Conservation (phyloP, 1,284 basidiomycete species). For the Dichomitus squalens region DNA sequence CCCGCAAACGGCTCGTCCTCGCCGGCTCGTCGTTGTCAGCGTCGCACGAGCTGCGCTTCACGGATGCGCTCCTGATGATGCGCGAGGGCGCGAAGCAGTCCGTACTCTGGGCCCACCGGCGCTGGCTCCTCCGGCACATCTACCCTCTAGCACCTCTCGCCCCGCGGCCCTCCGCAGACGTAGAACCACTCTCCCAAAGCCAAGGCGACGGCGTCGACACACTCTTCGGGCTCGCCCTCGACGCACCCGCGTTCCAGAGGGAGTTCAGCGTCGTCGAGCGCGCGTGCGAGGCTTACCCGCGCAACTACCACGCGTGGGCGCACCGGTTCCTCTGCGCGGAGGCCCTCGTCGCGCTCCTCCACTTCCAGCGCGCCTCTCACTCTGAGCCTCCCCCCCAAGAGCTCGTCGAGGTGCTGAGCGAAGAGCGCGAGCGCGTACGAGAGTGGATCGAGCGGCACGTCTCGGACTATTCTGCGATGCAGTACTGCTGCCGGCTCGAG, state of each 20-base stretch:
- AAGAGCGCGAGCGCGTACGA: slow-evolving; percentile 40
- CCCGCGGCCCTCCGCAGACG: background rate
- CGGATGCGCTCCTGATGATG: slow-evolving; percentile 48
- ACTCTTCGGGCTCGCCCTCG: slow-evolving; percentile 23
- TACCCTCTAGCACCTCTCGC: background rate
- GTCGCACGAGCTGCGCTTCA: slow-evolving; percentile 49
- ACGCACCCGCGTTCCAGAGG: slow-evolving; percentile 34
- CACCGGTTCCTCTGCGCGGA: slow-evolving; percentile 54
- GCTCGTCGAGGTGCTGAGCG: slow-evolving; percentile 33
- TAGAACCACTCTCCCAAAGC: background rate
- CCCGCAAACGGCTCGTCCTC: slow-evolving; percentile 52
- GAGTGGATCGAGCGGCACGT: slow-evolving; percentile 62
- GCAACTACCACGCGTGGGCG: slow-evolving; percentile 71
- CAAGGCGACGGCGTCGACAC: slow-evolving; percentile 9
- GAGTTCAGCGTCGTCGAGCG: slow-evolving; percentile 49
- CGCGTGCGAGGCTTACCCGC: slow-evolving; percentile 60
- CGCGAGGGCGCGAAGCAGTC: slow-evolving; percentile 62
- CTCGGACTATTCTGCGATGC: slow-evolving; percentile 64
- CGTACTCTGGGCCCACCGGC: slow-evolving; percentile 66
- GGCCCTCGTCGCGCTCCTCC: slow-evolving; percentile 18
- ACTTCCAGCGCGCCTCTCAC: background rate
- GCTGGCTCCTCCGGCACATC: slow-evolving; percentile 52
- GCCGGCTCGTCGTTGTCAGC: slow-evolving; percentile 36
- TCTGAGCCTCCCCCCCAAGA: slow-evolving; percentile 7
- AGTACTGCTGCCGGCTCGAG: slow-evolving; percentile 44